Percentiles rank a stretch among this genome's conserved stretches.
Conservation (phyloP, 345 rosid genomes). For the Hibiscus mutabilis region DNA sequence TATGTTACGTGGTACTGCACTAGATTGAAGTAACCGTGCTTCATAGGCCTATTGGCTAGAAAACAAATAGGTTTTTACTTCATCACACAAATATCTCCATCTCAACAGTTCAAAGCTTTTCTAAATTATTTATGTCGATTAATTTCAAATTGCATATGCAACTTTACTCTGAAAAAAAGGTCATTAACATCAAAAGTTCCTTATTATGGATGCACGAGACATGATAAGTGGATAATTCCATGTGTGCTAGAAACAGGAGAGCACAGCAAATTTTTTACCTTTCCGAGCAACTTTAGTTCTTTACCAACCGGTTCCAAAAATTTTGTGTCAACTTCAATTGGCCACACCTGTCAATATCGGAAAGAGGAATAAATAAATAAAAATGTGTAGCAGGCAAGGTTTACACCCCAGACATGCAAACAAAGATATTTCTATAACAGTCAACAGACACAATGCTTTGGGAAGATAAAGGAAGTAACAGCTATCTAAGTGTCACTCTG, state of each 20-base stretch:
- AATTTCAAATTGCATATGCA: background rate
- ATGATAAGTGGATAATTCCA: background rate
- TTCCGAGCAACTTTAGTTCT: slow-evolving; percentile 71
- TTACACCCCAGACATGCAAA: background rate
- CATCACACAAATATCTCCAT: background rate
- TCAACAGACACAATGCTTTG: background rate
- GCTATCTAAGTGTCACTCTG: background rate
- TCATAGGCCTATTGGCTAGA: background rate
- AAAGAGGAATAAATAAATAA: slow-evolving; percentile 8
- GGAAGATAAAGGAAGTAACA: background rate
- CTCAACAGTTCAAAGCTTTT: background rate
- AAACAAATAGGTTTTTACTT: background rate
- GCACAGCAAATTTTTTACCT: slow-evolving; percentile 32
- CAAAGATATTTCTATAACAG: background rate
- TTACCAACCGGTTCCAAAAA: slow-evolving; percentile 74
- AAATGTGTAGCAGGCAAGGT: background rate
- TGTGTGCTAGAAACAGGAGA: background rate
- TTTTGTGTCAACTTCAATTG: slow-evolving; percentile 63
- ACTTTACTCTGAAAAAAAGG: background rate
- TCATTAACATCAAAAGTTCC: background rate
- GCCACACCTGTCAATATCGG: slow-evolving; percentile 73
- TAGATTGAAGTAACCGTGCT: too few relatives aligned
- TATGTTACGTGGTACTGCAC: too few relatives aligned
- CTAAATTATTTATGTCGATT: background rate
- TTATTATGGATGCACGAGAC: background rate